phyloP scores from a whole-genome alignment of 139 green algal genomes.

The Chlorella sp. region DNA sequence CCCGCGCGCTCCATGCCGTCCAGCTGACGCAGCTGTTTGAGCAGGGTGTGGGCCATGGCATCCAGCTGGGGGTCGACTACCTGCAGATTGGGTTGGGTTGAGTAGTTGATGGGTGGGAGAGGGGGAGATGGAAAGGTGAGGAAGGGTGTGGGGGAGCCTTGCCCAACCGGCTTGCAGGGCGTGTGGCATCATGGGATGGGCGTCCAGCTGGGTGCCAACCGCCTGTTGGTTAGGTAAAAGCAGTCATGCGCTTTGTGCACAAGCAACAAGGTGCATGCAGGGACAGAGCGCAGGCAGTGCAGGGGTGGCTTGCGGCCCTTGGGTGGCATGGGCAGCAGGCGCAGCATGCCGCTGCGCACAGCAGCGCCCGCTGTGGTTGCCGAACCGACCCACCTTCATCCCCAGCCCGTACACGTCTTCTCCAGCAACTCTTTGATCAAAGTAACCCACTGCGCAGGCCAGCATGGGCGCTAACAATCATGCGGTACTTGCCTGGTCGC shows the following conservation, averaged over 20 bases:
- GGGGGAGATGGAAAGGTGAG: neutral
- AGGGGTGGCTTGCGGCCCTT: too few relatives aligned
- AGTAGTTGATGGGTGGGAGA: neutral
- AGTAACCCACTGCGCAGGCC: too few relatives aligned
- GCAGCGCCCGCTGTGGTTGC: neutral
- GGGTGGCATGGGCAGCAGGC: neutral
- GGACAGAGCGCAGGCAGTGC: neutral
- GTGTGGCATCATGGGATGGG: neutral
- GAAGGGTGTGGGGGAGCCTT: neutral
- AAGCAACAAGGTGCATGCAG: neutral
- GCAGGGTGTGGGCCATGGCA: neutral
- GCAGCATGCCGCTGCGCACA: neutral
- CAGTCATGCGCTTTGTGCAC: too few relatives aligned
- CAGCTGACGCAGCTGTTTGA: constrained; percentile 26
- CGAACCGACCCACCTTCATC: too few relatives aligned
- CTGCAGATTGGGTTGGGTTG: neutral
- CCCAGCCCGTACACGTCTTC: too few relatives aligned
- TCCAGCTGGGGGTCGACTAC: constrained; percentile 25
- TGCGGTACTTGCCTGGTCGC: constrained; percentile 4
- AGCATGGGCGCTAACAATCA: too few relatives aligned
- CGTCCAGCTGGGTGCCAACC: too few relatives aligned
- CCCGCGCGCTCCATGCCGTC: constrained; percentile 1
- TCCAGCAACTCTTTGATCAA: too few relatives aligned
- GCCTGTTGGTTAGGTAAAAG: too few relatives aligned
- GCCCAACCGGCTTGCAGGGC: neutral